These are phyloP conservation scores for Caloboletus firmus DNA, from an alignment of 1,284 basidiomycete genomes.

Conservation along the genomic window DNA sequence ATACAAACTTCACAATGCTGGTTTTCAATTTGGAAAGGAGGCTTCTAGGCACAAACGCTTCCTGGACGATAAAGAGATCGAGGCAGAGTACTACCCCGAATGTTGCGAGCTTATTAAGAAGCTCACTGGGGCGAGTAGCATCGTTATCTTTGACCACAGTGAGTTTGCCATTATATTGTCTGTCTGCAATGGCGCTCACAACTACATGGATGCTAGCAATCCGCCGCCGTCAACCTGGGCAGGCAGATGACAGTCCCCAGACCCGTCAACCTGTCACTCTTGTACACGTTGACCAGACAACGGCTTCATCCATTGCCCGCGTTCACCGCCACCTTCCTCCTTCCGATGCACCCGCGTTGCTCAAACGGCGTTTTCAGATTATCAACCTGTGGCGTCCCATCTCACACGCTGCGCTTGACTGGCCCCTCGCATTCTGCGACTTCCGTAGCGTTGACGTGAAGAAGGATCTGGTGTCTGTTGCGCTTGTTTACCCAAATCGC, in stretches of 20 bases:
- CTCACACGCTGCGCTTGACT: slow-evolving; percentile 44
- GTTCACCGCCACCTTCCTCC: slow-evolving; percentile 54
- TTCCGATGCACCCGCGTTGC: slow-evolving; percentile 40
- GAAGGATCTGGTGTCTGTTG: slow-evolving; percentile 39
- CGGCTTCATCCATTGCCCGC: slow-evolving; percentile 45
- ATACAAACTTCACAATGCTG: slow-evolving; percentile 47
- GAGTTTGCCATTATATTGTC: slow-evolving; percentile 8
- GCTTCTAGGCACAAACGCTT: slow-evolving; percentile 32
- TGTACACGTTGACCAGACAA: slow-evolving; percentile 58
- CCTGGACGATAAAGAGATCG: slow-evolving; percentile 44
- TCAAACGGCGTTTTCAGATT: slow-evolving; percentile 49
- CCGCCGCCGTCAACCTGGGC: slow-evolving; percentile 44
- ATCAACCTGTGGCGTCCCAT: slow-evolving; percentile 60
- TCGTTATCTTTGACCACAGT: slow-evolving; percentile 60
- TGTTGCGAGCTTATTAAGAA: slow-evolving; percentile 51
- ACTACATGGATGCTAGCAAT: slow-evolving; percentile 29
- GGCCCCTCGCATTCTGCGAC: slow-evolving; percentile 52
- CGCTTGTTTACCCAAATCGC: slow-evolving; percentile 26
- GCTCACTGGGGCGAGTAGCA: slow-evolving; percentile 49
- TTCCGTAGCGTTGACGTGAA: slow-evolving; percentile 43
- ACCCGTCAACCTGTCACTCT: slow-evolving; percentile 50
- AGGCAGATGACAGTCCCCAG: slow-evolving; percentile 40
- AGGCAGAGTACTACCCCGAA: slow-evolving; percentile 52
- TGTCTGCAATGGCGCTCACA: not conserved
- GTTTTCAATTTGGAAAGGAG: slow-evolving; percentile 46